Conservation (phyloP, 352 stramenopile species). For the Phytophthora colocasiae region DNA sequence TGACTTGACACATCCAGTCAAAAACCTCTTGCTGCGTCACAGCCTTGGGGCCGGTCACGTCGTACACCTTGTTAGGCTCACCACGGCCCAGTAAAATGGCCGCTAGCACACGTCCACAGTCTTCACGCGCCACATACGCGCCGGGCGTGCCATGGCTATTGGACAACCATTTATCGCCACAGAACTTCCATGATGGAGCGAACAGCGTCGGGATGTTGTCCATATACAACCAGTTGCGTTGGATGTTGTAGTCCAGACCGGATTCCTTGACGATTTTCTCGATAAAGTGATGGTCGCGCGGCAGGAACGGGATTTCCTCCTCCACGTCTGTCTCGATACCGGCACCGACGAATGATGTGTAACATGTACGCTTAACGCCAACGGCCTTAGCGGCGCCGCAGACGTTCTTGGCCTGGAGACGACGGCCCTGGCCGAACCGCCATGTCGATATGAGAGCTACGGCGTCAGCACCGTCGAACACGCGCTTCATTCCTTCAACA, state of each 20-base stretch:
- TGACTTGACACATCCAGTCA: constrained; percentile 35
- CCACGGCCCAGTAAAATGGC: constrained; percentile 29
- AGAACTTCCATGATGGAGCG: constrained; percentile 40
- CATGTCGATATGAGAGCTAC: constrained; percentile 36
- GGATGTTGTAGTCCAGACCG: constrained; percentile 40
- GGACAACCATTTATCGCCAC: constrained; percentile 34
- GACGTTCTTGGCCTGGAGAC: constrained; percentile 31
- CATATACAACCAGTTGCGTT: constrained; percentile 42
- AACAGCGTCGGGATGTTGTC: constrained; percentile 39
- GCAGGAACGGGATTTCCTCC: constrained; percentile 41
- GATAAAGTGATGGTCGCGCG: constrained; percentile 35
- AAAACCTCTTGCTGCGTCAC: constrained; percentile 31
- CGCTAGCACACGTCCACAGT: constrained; percentile 34
- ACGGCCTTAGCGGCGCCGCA: constrained; percentile 24
- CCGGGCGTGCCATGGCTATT: constrained; percentile 36
- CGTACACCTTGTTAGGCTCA: constrained; percentile 39
- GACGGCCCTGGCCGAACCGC: constrained; percentile 28
- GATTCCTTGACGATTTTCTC: constrained; percentile 32
- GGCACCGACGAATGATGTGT: constrained; percentile 39
- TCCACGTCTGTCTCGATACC: constrained; percentile 25
- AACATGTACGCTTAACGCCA: constrained; percentile 37
- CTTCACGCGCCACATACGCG: constrained; percentile 35
- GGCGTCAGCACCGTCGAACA: constrained; percentile 28
- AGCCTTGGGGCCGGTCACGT: constrained; percentile 30
- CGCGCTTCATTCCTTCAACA: constrained; percentile 26